phyloP scores from a whole-genome alignment of 345 rosid species.

The Hibiscus mutabilis region DNA sequence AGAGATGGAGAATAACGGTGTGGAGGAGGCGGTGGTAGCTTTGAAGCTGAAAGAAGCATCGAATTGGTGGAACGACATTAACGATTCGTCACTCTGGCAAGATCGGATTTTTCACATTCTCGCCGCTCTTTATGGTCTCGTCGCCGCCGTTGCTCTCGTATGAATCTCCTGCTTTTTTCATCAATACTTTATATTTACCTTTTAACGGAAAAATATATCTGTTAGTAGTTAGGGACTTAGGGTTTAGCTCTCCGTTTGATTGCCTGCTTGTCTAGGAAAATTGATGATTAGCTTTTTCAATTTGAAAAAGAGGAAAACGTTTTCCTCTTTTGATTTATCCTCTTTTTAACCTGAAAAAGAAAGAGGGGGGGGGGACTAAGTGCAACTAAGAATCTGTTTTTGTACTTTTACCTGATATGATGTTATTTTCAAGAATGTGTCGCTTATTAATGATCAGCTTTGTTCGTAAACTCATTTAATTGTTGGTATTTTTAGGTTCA shows the following conservation, averaged over 20 bases:
- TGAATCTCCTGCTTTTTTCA: not conserved
- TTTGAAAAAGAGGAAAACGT: not conserved
- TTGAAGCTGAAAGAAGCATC: slow-evolving; percentile 42
- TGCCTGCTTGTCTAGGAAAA: not conserved
- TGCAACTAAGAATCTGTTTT: not conserved
- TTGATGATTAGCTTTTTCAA: not conserved
- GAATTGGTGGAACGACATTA: slow-evolving; percentile 67
- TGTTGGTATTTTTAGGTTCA: slow-evolving; percentile 47
- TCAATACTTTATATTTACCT: slow-evolving; percentile 6
- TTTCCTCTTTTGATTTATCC: not conserved
- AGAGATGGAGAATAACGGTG: slow-evolving; percentile 26
- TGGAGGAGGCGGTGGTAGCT: slow-evolving; percentile 30
- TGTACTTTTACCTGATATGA: not conserved
- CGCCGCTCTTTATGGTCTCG: slow-evolving; percentile 57
- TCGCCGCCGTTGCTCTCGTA: slow-evolving; percentile 70
- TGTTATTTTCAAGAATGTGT: not conserved
- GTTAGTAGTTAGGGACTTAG: not conserved
- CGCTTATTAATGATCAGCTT: not conserved
- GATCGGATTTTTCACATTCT: slow-evolving; percentile 73
- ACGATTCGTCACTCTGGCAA: slow-evolving; percentile 69
- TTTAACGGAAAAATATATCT: too few species aligned
- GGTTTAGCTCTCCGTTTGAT: not conserved
- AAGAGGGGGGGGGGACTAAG: not conserved
- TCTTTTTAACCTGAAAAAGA: not conserved
- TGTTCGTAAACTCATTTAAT: not conserved